Evolutionary conservation across 2,329 filamentous ascomycete species (phyloP), one percentile per base, ranked within the genome.

Genomic region (Fusarium nisikadoi): DNA sequence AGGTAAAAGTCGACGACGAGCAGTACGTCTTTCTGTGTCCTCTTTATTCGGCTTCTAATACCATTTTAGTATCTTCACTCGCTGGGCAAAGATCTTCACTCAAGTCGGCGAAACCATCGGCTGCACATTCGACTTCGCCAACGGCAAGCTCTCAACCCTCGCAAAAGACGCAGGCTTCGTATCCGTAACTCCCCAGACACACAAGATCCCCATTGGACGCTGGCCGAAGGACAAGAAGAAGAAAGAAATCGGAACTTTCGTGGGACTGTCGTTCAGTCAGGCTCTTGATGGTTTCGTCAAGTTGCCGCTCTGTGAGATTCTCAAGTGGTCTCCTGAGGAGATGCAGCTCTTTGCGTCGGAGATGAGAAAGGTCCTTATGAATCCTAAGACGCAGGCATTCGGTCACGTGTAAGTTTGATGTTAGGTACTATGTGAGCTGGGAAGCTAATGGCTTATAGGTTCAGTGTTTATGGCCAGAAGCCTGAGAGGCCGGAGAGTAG

Each of bases 321-420:
- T 76, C 0, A 50, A 62, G 8, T 76, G 74, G 75, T 74, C 63
- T 13, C 54, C 66, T 0, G 71, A 65, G 13, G 64, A 74, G 29
- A 76, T 76, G 74, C 71, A 75, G 19, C 11, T 75, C 6, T 76
- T 76, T 53, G 72, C 62, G 4, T 66, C 42, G 3, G 74, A 76
- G 38, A 76, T 76, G 74, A 65, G 74, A 9, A 61, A 52, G 19
- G 16, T 33, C 4, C 38, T 76, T 3, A 54, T 65, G 46, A 67
- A 74, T 31, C 57, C 62, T 3, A 76, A 63, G 39, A 75, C 47
- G 6, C 72, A 70, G 16, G 53, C 71, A 9, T 59, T 61, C 3
- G 74, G 68, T 11, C 38, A 43, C 17, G 71, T 76, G 74, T 76
- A 67, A 55, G 74, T 69, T 11, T 7, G 19, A 3, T 6, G 4